Evolutionary conservation across 371 early-diverging fungal genomes (phyloP), one percentile per base, ranked within the genome.

Genomic region (Gilbertella persicaria): DNA sequence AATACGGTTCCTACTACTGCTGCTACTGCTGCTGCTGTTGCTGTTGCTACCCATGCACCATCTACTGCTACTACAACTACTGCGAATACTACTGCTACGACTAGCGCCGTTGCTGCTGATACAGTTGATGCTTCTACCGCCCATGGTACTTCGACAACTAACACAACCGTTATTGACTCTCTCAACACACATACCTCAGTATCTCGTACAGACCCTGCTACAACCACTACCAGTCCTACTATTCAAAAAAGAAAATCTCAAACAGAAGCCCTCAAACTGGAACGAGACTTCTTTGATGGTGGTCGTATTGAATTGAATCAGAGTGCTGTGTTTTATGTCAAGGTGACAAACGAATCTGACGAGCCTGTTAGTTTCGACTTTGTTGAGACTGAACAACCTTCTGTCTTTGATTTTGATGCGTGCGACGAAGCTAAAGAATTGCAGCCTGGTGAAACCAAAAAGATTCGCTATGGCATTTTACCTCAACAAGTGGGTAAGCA

Each of bases 231-330:
- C n/a, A n/a, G n/a, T n/a, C n/a, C n/a, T n/a, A n/a, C 8, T 3
- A 10, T 2, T 46, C 26, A 1, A 5, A 1, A 26, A 25, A 24
- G 39, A 36, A 25, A 10, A 13, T 29, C 2, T 13, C 38, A 51
- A 16, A 42, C 33, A 17, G 75, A 71, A 23, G 48, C 60, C 2
- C 52, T 86, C 16, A 21, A 64, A 9, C 50, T 85, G 5, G 83
- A 81, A 33, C 67, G 83, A 16, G 47, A 60, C 6, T 66, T 69
- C 21, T 75, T 87, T 49, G 86, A 87, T 50, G 77, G 82, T 14
- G 86, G 86, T 0, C 75, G 69, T 45, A 64, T 87, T 9, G 83
- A 80, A 44, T 53, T 83, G 4, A 73, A 75, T n/a, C 84, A 83
- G 47, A 61, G 53, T 25, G 60, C 73, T 3, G 69, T 59, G 8